phyloP scores from a whole-genome alignment of 2,329 filamentous ascomycete genomes.

The Blumeriella jaapii region DNA sequence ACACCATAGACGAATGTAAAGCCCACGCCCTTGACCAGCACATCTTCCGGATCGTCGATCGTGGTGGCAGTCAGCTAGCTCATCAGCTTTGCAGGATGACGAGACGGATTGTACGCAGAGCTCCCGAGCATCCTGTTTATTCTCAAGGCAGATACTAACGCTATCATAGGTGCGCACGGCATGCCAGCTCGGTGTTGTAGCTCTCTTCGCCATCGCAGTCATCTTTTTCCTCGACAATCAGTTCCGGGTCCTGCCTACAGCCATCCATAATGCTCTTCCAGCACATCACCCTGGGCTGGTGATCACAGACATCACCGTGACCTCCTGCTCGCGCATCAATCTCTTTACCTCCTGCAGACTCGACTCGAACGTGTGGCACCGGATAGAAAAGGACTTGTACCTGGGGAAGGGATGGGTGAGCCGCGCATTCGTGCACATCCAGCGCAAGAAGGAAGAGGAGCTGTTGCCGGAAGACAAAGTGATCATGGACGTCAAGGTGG shows the following conservation, averaged over 20 bases:
- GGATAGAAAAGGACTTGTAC: slow-evolving; percentile 62
- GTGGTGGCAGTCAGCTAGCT: slow-evolving; percentile 8
- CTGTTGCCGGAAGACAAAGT: slow-evolving; percentile 48
- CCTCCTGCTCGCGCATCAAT: slow-evolving; percentile 51
- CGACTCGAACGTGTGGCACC: slow-evolving; percentile 47
- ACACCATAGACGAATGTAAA: slow-evolving; percentile 12
- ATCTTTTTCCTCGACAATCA: slow-evolving; percentile 55
- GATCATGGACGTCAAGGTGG: slow-evolving; percentile 53
- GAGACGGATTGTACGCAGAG: slow-evolving; percentile 25
- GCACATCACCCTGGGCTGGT: slow-evolving; percentile 57
- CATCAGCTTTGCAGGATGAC: slow-evolving; percentile 19
- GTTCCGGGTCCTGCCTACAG: slow-evolving; percentile 55
- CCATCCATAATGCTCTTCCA: slow-evolving; percentile 57
- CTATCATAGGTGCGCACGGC: slow-evolving; percentile 33
- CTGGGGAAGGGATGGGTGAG: slow-evolving; percentile 51
- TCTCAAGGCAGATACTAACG: slow-evolving; percentile 6
- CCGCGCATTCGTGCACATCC: slow-evolving; percentile 55
- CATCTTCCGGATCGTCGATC: slow-evolving; percentile 1
- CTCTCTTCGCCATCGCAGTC: slow-evolving; percentile 41
- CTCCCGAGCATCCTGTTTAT: neutral
- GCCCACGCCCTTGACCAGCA: neutral
- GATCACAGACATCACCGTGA: slow-evolving; percentile 58
- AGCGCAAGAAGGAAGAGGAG: slow-evolving; percentile 60
- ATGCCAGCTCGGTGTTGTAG: slow-evolving; percentile 24
- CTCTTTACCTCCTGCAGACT: slow-evolving; percentile 47